phyloP scores from a whole-genome alignment of 768 basidiomycete genomes.

The Hypsizygus marmoreus region DNA sequence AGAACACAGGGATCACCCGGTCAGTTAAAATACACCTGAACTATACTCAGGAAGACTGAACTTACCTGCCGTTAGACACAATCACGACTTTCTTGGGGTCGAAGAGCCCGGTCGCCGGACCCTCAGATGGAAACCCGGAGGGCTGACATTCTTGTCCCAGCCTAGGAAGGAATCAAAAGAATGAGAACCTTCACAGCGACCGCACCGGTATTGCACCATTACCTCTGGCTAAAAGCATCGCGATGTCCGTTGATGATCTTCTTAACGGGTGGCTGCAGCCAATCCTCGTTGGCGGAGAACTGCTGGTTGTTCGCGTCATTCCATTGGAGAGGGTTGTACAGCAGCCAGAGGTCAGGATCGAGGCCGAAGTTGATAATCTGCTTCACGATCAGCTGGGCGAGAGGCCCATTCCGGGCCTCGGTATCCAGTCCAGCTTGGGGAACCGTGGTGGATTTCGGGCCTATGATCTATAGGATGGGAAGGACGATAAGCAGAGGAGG shows the following conservation, averaged over 20 bases:
- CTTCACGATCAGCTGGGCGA: slow-evolving; percentile 52
- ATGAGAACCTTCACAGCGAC: neutral
- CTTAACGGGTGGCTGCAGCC: slow-evolving; percentile 46
- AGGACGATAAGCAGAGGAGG: slow-evolving; percentile 3
- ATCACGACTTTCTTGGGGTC: slow-evolving; percentile 50
- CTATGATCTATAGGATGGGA: slow-evolving; percentile 40
- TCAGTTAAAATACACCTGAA: neutral
- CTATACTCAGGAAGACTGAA: neutral
- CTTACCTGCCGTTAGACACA: slow-evolving; percentile 55
- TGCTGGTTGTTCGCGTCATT: slow-evolving; percentile 44
- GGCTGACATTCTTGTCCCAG: slow-evolving; percentile 50
- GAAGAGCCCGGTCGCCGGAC: slow-evolving; percentile 50
- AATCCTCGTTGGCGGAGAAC: slow-evolving; percentile 43
- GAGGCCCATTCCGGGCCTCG: slow-evolving; percentile 44
- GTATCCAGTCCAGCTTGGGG: slow-evolving; percentile 60
- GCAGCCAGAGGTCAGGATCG: slow-evolving; percentile 45
- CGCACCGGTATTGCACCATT: neutral
- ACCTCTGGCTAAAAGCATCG: slow-evolving; percentile 56
- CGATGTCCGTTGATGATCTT: slow-evolving; percentile 46
- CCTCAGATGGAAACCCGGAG: slow-evolving; percentile 15
- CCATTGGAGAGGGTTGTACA: slow-evolving; percentile 55
- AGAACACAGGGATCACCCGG: slow-evolving; percentile 4
- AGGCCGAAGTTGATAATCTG: slow-evolving; percentile 38
- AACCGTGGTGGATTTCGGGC: slow-evolving; percentile 50
- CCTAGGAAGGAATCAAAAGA: slow-evolving; percentile 22